Conservation (phyloP, 192 early-diverging fungal genomes). For the Entomortierella parvispora region DNA sequence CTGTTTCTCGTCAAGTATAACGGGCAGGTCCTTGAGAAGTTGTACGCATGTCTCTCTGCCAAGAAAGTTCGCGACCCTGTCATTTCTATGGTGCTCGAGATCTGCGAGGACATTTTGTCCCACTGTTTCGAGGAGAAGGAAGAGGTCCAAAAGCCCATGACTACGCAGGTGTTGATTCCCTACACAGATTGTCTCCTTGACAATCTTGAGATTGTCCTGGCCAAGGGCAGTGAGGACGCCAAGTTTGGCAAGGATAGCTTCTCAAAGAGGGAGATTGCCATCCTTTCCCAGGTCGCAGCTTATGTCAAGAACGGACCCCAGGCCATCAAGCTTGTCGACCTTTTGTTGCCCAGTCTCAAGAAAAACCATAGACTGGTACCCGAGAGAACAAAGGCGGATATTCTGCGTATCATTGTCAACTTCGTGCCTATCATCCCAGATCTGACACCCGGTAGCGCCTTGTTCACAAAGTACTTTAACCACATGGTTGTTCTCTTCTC, state of each 20-base stretch:
- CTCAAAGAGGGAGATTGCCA: conserved; percentile 78
- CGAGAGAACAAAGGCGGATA: conserved; percentile 85
- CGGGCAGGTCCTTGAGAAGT: conserved; percentile 68
- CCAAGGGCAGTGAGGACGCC: conserved; percentile 54
- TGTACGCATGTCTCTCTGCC: conserved; percentile 80
- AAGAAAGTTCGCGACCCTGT: conserved; percentile 84
- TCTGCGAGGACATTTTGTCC: conserved; percentile 77
- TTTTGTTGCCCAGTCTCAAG: conserved; percentile 87
- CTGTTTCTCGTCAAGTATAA: conserved; percentile 74
- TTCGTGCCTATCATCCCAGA: conserved; percentile 83
- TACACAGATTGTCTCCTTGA: conserved; percentile 67
- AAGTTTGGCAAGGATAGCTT: conserved; percentile 64
- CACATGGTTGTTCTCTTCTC: conserved; percentile 78
- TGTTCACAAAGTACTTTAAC: conserved; percentile 71
- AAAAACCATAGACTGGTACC: conserved; percentile 74
- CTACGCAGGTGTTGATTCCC: conserved; percentile 58
- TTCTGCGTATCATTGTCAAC: conserved; percentile 80
- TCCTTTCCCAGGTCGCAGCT: conserved; percentile 80
- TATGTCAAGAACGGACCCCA: conserved; percentile 75
- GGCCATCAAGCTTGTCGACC: conserved; percentile 76
- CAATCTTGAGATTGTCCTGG: conserved; percentile 65
- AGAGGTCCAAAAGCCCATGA: conserved; percentile 49
- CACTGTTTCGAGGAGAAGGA: conserved; percentile 64
- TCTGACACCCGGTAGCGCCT: conserved; percentile 34
- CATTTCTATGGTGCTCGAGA: conserved; percentile 72